Base-by-base conservation (phyloP, 116 monocot genomes). In the Iris pallida region DNA sequence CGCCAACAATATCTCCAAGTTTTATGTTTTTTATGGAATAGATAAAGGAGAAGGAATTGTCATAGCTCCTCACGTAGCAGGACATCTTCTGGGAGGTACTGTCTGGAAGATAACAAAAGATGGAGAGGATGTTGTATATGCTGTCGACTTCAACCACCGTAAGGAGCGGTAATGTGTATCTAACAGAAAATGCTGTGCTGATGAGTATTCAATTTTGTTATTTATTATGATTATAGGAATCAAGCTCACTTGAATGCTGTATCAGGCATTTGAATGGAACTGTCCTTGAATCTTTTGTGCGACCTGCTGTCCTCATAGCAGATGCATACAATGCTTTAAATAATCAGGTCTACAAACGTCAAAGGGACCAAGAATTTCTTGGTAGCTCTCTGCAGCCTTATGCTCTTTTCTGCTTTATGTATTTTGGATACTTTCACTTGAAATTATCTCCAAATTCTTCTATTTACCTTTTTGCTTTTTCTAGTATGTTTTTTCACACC, bases 21-120 rank as follows among this genome's bases (percentile, higher is more conserved):
- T 68, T 53, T 42, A 43, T 45, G 16, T 5, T 53, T 72, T 54
- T 68, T 68, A 69, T 71, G 72, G 55, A 59, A 54, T 63, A 92
- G 97, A 89, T 45, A 92, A 92, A 85, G 97, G 97, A 20, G 97
- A 97, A 53, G 97, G 97, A 16, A 97, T 97, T 66, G 90, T 97
- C 60, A 97, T 97, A 81, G 89, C 97, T 75, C 97, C 97, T 71
- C 85, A 97, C 80, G 92, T 90, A 43, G 85, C 92, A 20, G 97
- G 97, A 8, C 97, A 97, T 90, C 92, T 89, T 78, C 75, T 97
- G 65, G 97, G 97, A n/a, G 90, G 97, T 59, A 97, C 92, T 11
- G 61, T 97, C 11, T 97, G 97, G 97, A 97, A 92, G 79, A 87
- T 97, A 64, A 97, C 97, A 63, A 97, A 97, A 76, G 97, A 97